Evolutionary conservation across 2,329 filamentous ascomycete species (phyloP), one percentile per base, ranked within the genome.

Genomic region (Xylaria sp.): DNA sequence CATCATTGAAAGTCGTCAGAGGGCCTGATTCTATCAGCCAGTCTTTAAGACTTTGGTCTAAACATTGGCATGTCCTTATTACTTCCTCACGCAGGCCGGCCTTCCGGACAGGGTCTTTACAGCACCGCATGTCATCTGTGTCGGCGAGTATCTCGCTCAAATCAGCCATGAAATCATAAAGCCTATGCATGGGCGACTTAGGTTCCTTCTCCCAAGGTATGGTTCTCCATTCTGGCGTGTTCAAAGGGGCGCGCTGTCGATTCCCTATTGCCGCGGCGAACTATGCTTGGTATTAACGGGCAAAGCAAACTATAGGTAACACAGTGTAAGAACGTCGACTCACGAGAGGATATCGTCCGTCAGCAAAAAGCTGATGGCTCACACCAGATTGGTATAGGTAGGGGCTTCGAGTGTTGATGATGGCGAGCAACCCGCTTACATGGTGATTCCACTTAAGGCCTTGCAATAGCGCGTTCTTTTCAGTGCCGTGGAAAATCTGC

Each of bases 91-190:
- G 50, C 34, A 64, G 7, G 12, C 44, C 31, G 1, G 52, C 28
- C 31, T 55, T 63, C 39, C 28, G 18, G 0, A 25, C 9, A n/a
- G 6, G 13, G 20, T 73, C 66, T 28, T 64, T 44, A 34, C 72
- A 76, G 12, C 52, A 57, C 5, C 69, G 64, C 60, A 80, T 72
- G 1, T 64, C 34, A 52, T 81, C 79, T 1, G 77, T 69, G 12
- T 80, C 78, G 7, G 76, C 75, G 9, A 81, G 65, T 3, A 80
- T 69, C 46, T 80, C 79, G 8, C 76, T 69, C 12, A 81, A n/a
- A 56, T 73, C 71, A 50, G 69, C 71, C 12, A 73, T 55, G 6
- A 72, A 52, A 44, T 73, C 71, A 28, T 63, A 56, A 12, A 73
- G 61, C 25, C 76, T 71, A 54, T 81, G 79, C 25, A 76, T 77